Evolutionary conservation across 139 green algal species (phyloP).

Genomic region (Tetratostichococcus sp.): DNA sequence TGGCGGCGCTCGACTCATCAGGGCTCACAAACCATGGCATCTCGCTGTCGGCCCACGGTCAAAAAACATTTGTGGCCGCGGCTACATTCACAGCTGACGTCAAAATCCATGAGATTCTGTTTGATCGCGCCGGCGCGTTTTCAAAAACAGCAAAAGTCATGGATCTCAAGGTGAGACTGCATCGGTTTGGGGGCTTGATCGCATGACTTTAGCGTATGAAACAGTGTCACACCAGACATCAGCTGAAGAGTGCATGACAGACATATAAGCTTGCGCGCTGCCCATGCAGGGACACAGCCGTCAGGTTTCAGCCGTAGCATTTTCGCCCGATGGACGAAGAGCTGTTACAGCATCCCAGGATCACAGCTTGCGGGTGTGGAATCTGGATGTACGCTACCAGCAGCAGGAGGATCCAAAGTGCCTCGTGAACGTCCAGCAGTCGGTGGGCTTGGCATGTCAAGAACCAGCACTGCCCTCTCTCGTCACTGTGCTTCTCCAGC

Average conservation of each 20-base stretch:
- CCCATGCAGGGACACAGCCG: constrained; percentile 29
- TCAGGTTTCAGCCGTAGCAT: constrained; percentile 32
- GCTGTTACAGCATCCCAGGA: constrained; percentile 35
- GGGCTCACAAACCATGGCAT: constrained; percentile 34
- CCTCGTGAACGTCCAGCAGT: constrained; percentile 4
- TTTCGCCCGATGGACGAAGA: constrained; percentile 33
- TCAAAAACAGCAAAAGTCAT: constrained; percentile 30
- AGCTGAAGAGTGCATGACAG: no score
- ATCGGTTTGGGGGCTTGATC: no score
- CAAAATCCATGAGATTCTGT: constrained; percentile 38
- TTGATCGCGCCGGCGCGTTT: constrained; percentile 21
- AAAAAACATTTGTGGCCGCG: constrained; percentile 35
- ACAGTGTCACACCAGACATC: no score
- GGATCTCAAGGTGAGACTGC: constrained; percentile 31
- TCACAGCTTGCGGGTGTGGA: constrained; percentile 32
- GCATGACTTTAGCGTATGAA: neutral
- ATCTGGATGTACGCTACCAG: constrained; percentile 36
- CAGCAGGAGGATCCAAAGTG: constrained; percentile 30
- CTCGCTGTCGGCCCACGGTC: constrained; percentile 28
- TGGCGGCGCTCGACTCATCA: constrained; percentile 22
- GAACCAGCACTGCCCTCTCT: no score
- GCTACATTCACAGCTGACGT: constrained; percentile 48
- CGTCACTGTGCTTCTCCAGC: no score
- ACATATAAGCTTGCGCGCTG: no score
- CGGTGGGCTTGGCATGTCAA: neutral